phyloP scores from a whole-genome alignment of 1,284 basidiomycete species.

The Leccinum holopus region DNA sequence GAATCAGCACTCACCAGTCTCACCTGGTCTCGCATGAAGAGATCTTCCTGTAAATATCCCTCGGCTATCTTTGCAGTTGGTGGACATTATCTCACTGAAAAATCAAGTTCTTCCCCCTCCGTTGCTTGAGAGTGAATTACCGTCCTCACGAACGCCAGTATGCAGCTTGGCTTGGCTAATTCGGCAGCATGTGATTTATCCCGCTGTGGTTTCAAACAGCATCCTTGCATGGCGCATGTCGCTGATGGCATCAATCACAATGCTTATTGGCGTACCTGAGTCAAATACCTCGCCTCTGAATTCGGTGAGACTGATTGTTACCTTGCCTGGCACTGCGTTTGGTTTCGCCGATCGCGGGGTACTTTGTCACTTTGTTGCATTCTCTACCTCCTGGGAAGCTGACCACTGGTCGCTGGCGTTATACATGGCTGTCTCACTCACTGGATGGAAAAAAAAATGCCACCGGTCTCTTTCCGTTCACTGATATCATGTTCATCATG shows the following conservation, averaged over 20 bases:
- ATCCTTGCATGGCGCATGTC: conserved; percentile 12
- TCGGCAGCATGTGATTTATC: conserved; percentile 17
- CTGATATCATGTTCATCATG: conserved; percentile 7
- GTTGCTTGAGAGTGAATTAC: background rate
- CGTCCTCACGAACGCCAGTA: background rate
- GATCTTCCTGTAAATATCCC: background rate
- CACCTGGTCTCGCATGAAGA: background rate
- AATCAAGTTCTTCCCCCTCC: too few relatives aligned
- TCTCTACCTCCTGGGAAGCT: background rate
- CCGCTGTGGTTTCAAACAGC: conserved; percentile 24
- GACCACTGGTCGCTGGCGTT: background rate
- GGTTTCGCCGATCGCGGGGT: background rate
- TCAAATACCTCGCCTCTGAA: conserved; percentile 6
- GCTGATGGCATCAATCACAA: conserved; percentile 8
- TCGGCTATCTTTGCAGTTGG: too few relatives aligned
- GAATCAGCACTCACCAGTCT: too few relatives aligned
- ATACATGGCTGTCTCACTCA: background rate
- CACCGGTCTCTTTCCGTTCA: conserved; percentile 10
- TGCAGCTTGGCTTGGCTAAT: conserved; percentile 15
- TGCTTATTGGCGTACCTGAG: background rate
- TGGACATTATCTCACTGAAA: background rate
- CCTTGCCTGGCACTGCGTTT: too few relatives aligned
- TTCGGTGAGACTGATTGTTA: too few relatives aligned
- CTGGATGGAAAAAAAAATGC: background rate
- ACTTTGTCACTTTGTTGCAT: background rate